Evolutionary conservation across 495 filamentous ascomycete species (phyloP), one percentile per base, ranked within the genome.

Genomic region (Monascus purpureus): DNA sequence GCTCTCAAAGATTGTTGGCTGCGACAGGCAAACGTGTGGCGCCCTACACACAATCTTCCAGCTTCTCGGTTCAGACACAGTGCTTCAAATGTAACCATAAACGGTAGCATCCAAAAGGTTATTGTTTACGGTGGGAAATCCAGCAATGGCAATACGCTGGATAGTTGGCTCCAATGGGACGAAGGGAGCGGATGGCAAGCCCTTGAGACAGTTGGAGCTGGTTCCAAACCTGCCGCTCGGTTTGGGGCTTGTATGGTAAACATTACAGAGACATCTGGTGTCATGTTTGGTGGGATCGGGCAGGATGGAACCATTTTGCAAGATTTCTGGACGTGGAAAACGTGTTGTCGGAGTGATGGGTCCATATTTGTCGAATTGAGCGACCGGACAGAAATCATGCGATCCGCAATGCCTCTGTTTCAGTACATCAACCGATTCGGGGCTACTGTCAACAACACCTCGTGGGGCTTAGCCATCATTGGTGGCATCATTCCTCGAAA

Each of bases 1-100:
- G 72, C 69, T 3, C 42, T 81, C 6, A 49, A 55, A 12, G 79
- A 87, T 52, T 85, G 81, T 43, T 93, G 83, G 82, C 33, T 82
- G 1, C 61, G 72, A 23, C 50, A 66, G 32, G 64, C 62, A 28
- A 62, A 59, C 16, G 32, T 39, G 8, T 94, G 82, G 83, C 59
- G 59, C 36, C 63, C 59, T 30, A 66, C 68, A 6, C 58, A 77
- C 17, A 65, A 70, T 34, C 62, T 93, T 11, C 75, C 77, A 8
- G 36, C 58, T 4, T 67, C 75, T 11, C 60, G 82, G 26, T 90
- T 77, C 55, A 65, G 87, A 31, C 87, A 93, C 46, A 70, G 68
- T 40, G 73, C 80, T 18, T 46, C 45, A 11, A 40, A 34, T 18
- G 48, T 77, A 8, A 53, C 57, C 14, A 41, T 88, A 23, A 47